Base-by-base conservation (phyloP, 371 early-diverging fungal genomes). In the Mucor racemosus region DNA sequence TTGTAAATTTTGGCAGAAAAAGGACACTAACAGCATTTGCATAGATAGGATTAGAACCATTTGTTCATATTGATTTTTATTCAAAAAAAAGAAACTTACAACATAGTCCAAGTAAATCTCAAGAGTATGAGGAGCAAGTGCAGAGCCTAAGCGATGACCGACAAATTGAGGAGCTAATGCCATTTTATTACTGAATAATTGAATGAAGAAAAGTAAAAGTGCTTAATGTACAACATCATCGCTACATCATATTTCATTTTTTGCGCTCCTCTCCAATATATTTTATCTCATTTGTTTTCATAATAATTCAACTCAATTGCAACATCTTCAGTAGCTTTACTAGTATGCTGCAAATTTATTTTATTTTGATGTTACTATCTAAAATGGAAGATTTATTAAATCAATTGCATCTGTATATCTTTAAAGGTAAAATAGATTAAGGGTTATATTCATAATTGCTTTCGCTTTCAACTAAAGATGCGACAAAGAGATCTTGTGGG, bases 71-170 rank as follows among this genome's bases (percentile, higher is more conserved):
- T 68, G 7, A 14, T 15, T n/a, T 7, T 58, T 8, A 4, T 3
- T 17, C 6, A 21, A 10, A 53, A 19, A 26, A 80, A 82, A 38
- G 21, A 11, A 2, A 64, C 81, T 54, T 77, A 85, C 87, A 53
- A 86, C 86, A 68, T 86, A 91, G 73, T 91, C 91, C 41, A 91
- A 74, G 66, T 86, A 90, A 35, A 84, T 58, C 62, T 91, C 91
- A 36, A 91, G 72, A 0, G 84, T 82, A 56, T 89, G 85, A 15
- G 83, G 78, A 8, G 88, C 84, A 4, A 66, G 38, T 53, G 67
- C 67, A 33, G 80, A 62, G 21, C 90, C 90, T 55, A 84, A 75
- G 39, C 88, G 84, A 58, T 90, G 90, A 41, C 87, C 89, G 76
- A 36, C 64, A 57, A 79, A 79, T 71, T 82, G 82, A 63, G 82